phyloP scores from a whole-genome alignment of 2,329 filamentous ascomycete genomes.

The Hypoxylon sp. region DNA sequence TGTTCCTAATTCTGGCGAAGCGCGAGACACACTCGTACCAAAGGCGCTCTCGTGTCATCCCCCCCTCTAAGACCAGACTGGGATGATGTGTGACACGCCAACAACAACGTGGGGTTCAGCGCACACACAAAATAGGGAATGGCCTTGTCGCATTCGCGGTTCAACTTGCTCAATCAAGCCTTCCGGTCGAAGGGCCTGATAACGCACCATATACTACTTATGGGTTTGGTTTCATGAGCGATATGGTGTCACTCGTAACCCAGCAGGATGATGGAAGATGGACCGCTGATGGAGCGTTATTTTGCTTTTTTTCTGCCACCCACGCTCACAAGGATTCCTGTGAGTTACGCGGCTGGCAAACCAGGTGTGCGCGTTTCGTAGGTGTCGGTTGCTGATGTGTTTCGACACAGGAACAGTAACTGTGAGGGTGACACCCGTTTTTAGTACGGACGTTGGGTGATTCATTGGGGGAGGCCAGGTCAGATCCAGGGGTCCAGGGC shows the following conservation, averaged over 20 bases:
- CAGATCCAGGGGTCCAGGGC: slow-evolving; percentile 40
- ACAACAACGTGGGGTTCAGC: slow-evolving; percentile 35
- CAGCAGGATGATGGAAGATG: slow-evolving; percentile 9
- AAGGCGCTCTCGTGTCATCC: slow-evolving; percentile 25
- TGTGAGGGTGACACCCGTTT: slow-evolving; percentile 29
- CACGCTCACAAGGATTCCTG: slow-evolving; percentile 25
- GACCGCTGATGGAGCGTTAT: slow-evolving; percentile 20
- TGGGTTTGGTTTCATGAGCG: slow-evolving; percentile 37
- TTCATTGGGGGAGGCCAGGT: slow-evolving; percentile 30
- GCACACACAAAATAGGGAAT: slow-evolving; percentile 22
- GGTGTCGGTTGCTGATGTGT: slow-evolving; percentile 23
- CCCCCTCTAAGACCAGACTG: slow-evolving; percentile 14
- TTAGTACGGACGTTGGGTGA: slow-evolving; percentile 28
- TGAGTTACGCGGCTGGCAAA: slow-evolving; percentile 29
- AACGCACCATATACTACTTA: slow-evolving; percentile 42
- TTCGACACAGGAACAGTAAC: slow-evolving; percentile 28
- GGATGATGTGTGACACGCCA: slow-evolving; percentile 31
- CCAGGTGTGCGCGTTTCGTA: slow-evolving; percentile 26
- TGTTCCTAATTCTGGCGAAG: slow-evolving; percentile 36
- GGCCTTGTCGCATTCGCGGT: slow-evolving; percentile 39
- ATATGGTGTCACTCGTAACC: slow-evolving; percentile 38
- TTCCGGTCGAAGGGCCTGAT: slow-evolving; percentile 35
- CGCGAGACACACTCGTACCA: slow-evolving; percentile 27
- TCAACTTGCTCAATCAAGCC: slow-evolving; percentile 45
- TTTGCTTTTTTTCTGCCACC: slow-evolving; percentile 16